Evolutionary conservation across 768 basidiomycete genomes (phyloP), one percentile per base, ranked within the genome.

Genomic region (Baorangia bicolor): DNA sequence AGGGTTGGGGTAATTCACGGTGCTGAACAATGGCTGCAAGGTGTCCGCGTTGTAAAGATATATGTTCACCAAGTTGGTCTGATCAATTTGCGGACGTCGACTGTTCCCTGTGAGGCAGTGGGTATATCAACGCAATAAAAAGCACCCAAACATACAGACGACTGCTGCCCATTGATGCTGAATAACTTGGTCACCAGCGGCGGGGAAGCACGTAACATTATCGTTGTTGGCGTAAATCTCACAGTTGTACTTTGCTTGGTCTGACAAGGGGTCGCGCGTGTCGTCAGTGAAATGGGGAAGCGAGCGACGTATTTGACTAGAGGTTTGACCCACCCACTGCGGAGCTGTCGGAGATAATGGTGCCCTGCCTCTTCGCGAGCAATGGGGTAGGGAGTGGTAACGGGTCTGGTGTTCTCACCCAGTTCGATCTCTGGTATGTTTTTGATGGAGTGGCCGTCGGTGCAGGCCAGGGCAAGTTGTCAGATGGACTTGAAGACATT

Each of bases 11-110:
- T 84, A 79, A 53, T 82, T 81, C 1, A 62, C 5, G 34, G 73
- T 57, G 56, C 82, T 75, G 73, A 80, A 53, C 74, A 74, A 23
- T 78, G 77, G 73, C 34, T 74, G 27, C 40, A 77, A 76, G 6
- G 87, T 84, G 65, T 91, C 89, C 27, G 80, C 92, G 55, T 85
- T 84, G 70, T 83, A 87, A 49, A 94, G 86, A 74, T 82, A 92
- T 59, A 94, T 75, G 70, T 94, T 80, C 66, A 94, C 89, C 20
- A 68, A 60, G 60, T 85, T 81, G 31, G 69, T 76, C 72, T 87
- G 87, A 35, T 79, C 80, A 48, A 88, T 76, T 56, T 85, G 77
- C 8, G 90, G 89, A 34, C 84, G 78, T 53, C 78, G 77, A 57
- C 84, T 86, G 65, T 93, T 92, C 90, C 90, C 89, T 91, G 69